phyloP scores from a whole-genome alignment of 495 filamentous ascomycete genomes.

The Evernia prunastri region DNA sequence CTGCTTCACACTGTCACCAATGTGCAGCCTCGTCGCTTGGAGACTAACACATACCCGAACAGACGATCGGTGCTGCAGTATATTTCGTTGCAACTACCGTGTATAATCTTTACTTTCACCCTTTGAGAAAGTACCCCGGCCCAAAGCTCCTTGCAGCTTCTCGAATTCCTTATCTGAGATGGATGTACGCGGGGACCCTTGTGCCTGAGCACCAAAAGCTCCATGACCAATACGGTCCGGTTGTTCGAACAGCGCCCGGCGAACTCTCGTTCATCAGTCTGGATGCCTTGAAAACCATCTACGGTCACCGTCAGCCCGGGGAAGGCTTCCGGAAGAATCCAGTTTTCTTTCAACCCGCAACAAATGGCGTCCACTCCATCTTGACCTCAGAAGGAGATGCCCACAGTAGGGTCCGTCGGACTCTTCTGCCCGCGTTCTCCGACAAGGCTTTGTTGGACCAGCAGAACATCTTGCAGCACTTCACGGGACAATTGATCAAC shows the following conservation, averaged over 20 bases:
- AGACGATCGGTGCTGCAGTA: not conserved
- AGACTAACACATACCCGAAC: not conserved
- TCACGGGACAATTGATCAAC: slow-evolving; percentile 35
- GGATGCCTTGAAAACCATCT: slow-evolving; percentile 21
- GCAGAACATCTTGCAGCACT: slow-evolving; percentile 39
- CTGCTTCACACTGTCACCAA: not conserved
- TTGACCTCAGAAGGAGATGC: slow-evolving; percentile 15
- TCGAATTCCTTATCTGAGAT: slow-evolving; percentile 16
- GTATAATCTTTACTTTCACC: slow-evolving; percentile 34
- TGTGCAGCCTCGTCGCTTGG: not conserved
- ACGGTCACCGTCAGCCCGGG: slow-evolving; percentile 14
- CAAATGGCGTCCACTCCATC: slow-evolving; percentile 14
- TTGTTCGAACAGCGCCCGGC: slow-evolving; percentile 48
- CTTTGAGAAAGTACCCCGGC: slow-evolving; percentile 27
- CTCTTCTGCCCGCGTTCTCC: slow-evolving; percentile 45
- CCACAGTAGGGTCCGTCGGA: slow-evolving; percentile 35
- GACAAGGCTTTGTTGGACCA: slow-evolving; percentile 43
- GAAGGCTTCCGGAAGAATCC: slow-evolving; percentile 18
- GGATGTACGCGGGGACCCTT: slow-evolving; percentile 11
- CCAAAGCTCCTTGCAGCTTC: slow-evolving; percentile 17
- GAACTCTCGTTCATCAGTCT: slow-evolving; percentile 30
- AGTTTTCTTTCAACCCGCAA: slow-evolving; percentile 14
- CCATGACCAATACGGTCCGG: slow-evolving; percentile 40
- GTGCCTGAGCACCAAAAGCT: slow-evolving; percentile 11
- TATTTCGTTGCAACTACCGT: slow-evolving; percentile 4